These are phyloP conservation scores for Blastobotrys muscicola DNA, from an alignment of 805 yeast species.

Conservation along the genomic window DNA sequence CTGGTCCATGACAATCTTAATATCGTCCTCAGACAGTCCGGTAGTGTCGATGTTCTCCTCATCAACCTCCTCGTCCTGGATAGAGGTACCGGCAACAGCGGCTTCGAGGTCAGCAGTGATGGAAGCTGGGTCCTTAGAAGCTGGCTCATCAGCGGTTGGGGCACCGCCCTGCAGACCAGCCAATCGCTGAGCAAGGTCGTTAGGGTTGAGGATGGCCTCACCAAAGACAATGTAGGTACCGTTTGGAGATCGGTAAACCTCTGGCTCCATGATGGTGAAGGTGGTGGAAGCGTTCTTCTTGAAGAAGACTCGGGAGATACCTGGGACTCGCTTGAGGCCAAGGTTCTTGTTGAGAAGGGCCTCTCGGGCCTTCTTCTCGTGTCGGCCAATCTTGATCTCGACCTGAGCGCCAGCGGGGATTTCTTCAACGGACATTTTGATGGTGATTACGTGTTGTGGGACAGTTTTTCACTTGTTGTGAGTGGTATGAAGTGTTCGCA, in stretches of 20 bases:
- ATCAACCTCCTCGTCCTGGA: slow-evolving; percentile 45
- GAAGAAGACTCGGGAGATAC: slow-evolving; percentile 91
- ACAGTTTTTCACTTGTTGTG: too few relatives aligned
- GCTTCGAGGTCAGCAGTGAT: slow-evolving; percentile 23
- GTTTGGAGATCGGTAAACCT: slow-evolving; percentile 80
- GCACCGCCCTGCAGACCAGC: slow-evolving; percentile 44
- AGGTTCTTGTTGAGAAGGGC: slow-evolving; percentile 59
- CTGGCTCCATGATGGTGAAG: slow-evolving; percentile 87
- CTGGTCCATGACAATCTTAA: slow-evolving; percentile 83
- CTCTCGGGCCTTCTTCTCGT: slow-evolving; percentile 94
- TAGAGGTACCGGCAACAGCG: slow-evolving; percentile 21
- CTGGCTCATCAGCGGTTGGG: slow-evolving; percentile 37
- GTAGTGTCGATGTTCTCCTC: slow-evolving; percentile 75
- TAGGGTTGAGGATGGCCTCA: slow-evolving; percentile 93
- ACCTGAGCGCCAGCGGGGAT: slow-evolving; percentile 17
- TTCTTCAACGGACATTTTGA: slow-evolving; percentile 22
- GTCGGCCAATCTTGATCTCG: slow-evolving; percentile 22
- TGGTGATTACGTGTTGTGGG: not conserved
- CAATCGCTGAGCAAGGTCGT: slow-evolving; percentile 75
- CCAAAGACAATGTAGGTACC: slow-evolving; percentile 97
- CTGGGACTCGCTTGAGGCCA: slow-evolving; percentile 82
- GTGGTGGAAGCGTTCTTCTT: slow-evolving; percentile 86
- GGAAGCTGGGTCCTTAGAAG: slow-evolving; percentile 23
- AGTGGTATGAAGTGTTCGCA: too few relatives aligned
- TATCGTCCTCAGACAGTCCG: slow-evolving; percentile 74